Evolutionary conservation across 1,139 yeast genomes (phyloP).

Genomic region (Magnusiomyces paraingens): DNA sequence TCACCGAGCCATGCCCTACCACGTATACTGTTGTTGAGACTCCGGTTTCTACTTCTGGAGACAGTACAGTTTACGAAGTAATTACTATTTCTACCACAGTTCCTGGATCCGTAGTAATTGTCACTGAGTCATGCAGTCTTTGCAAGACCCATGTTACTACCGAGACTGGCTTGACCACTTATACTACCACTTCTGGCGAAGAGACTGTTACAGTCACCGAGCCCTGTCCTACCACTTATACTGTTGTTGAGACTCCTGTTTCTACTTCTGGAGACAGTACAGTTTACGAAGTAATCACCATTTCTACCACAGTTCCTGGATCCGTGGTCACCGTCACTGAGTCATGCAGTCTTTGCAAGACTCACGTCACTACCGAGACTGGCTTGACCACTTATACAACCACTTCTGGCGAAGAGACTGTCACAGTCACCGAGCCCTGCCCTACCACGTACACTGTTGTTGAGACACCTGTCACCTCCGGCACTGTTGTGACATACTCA

Average conservation of each 20-base stretch:
- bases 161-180: not conserved
- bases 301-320: not conserved
- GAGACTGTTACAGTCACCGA: not conserved
- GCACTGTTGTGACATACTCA: not conserved
- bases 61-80: no score
- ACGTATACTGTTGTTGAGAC: not conserved
- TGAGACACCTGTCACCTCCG: not conserved
- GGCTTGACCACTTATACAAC: not conserved
- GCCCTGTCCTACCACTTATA: not conserved
- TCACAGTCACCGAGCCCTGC: constrained; percentile 1
- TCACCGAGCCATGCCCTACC: constrained; percentile 1
- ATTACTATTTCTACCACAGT: not conserved
- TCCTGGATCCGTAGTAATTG: not conserved
- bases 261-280: not conserved
- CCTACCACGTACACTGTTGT: not conserved
- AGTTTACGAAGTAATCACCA: no score
- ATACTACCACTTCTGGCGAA: not conserved
- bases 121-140: not conserved
- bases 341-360: not conserved
- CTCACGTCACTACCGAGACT: not conserved
- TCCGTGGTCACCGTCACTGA: not conserved
- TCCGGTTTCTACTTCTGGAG: not conserved
- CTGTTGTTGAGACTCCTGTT: not conserved
- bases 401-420: not conserved
- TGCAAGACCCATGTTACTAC: not conserved